Evolutionary conservation across 495 filamentous ascomycete genomes (phyloP).

Genomic region (Aspergillus kassunensis): DNA sequence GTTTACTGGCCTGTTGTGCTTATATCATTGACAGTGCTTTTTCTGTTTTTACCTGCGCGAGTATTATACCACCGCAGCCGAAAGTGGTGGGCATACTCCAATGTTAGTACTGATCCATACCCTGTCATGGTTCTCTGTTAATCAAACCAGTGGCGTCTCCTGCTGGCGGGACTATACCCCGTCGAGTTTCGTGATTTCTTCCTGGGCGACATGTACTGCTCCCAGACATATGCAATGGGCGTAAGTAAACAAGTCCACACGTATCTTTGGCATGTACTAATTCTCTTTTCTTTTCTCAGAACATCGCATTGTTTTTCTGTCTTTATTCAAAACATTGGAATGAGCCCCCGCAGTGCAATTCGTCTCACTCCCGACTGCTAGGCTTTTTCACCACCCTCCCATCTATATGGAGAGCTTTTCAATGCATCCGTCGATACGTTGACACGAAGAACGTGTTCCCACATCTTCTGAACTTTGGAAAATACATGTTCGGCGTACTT

Average conservation of each 20-base stretch:
- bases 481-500: slow-evolving; percentile 82
- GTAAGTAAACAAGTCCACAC: slow-evolving; percentile 51
- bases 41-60: slow-evolving; percentile 72
- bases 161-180: slow-evolving; percentile 80
- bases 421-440: slow-evolving; percentile 84
- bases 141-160: slow-evolving; percentile 66
- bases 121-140: slow-evolving; percentile 9
- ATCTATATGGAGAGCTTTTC: slow-evolving; percentile 80
- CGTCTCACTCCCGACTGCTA: slow-evolving; percentile 73
- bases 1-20: slow-evolving; percentile 88
- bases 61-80: slow-evolving; percentile 72
- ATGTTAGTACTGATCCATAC: slow-evolving; percentile 52
- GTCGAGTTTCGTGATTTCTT: slow-evolving; percentile 98
- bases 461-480: slow-evolving; percentile 86
- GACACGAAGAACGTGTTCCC: slow-evolving; percentile 87
- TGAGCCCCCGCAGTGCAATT: slow-evolving; percentile 74
- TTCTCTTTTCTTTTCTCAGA: slow-evolving; percentile 42
- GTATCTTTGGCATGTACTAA: background rate
- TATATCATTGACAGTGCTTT: slow-evolving; percentile 56
- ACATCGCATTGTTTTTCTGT: slow-evolving; percentile 91
- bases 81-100: slow-evolving; percentile 78
- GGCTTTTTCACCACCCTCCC: slow-evolving; percentile 86
- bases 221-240: slow-evolving; percentile 81
- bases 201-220: slow-evolving; percentile 95
- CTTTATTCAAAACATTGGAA: slow-evolving; percentile 76